These are phyloP conservation scores for Trypanosoma melophagium DNA, from an alignment of 208 protist genomes.

Conservation along the genomic window DNA sequence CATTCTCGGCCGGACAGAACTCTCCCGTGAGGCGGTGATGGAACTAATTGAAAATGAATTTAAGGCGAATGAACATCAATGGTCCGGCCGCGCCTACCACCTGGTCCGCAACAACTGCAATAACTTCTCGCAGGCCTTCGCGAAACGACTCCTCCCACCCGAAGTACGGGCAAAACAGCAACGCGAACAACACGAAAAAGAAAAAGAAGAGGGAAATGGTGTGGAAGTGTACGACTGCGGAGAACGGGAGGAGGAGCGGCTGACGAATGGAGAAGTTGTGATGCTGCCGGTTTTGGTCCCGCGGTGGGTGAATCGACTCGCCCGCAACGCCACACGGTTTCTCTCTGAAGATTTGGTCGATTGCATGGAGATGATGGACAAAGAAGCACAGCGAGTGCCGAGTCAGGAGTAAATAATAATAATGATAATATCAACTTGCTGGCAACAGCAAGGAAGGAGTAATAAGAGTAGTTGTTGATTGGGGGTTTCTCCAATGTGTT, in stretches of 20 bases:
- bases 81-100: conserved; percentile 56
- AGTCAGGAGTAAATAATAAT: background rate
- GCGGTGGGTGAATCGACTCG: conserved; percentile 43
- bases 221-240: conserved; percentile 26
- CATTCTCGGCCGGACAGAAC: conserved; percentile 55
- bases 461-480: too few relatives aligned
- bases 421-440: background rate
- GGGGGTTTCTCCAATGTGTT: too few relatives aligned
- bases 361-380: conserved; percentile 38
- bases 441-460: too few relatives aligned
- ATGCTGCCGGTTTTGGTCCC: conserved; percentile 49
- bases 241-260: conserved; percentile 32
- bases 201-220: background rate
- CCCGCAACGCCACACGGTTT: conserved; percentile 26
- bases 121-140: conserved; percentile 55
- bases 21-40: conserved; percentile 35
- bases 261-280: conserved; percentile 20
- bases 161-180: conserved; percentile 33
- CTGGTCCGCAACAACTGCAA: conserved; percentile 78
- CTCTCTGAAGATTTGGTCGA: conserved; percentile 30
- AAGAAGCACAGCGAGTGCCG: background rate
- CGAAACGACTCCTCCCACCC: conserved; percentile 41
- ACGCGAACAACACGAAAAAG: background rate
- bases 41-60: conserved; percentile 34
- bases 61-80: conserved; percentile 28